Evolutionary conservation across 1,284 basidiomycete genomes (phyloP), one percentile per base, ranked within the genome.

Genomic region (Rugosomyces carneus): DNA sequence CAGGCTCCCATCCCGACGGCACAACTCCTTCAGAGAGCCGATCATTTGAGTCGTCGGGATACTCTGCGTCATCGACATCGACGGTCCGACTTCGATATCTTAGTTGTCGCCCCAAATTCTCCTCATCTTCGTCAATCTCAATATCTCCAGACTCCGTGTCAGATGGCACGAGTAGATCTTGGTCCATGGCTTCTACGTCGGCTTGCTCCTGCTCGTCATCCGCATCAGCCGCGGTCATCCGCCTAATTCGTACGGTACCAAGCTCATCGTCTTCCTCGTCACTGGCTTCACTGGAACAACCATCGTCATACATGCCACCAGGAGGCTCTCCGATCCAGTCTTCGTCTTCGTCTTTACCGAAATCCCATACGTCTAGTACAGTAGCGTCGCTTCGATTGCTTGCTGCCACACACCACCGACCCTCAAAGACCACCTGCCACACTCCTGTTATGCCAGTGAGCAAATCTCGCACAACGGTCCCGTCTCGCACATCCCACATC

Each of bases 381-480:
- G 91, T 93, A 11, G 77, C 68, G 48, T 89, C 83, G 46, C 77
- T 80, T 37, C 86, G 75, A 58, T 93, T 92, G 57, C 89, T 92
- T 18, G 93, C 93, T 4, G 92, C 91, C 37, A 97, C 89, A 59
- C 92, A 90, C 75, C 91, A 92, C 48, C 89, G 73, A 0, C 90
- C 89, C 63, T 93, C 89, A 64, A 95, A 95, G 21, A 91, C 83
- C 39, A 96, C 91, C 64, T 96, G 93, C 93, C 93, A 96, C 13
- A 97, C 93, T 13, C 89, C 91, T 11, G 82, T 87, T 53, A 95
- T 89, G 9, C 89, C 89, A 0, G 85, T 88, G 50, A 96, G 72
- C 50, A 97, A 70, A 64, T 96, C 93, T 34, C 90, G 76, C 15
- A 91, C 81, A 43, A 89, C 82, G 0, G 76, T 76, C 20, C 93